These are phyloP conservation scores for Melanomma pulvis-pyrius DNA, from an alignment of 495 filamentous ascomycete genomes.

Conservation along the genomic window DNA sequence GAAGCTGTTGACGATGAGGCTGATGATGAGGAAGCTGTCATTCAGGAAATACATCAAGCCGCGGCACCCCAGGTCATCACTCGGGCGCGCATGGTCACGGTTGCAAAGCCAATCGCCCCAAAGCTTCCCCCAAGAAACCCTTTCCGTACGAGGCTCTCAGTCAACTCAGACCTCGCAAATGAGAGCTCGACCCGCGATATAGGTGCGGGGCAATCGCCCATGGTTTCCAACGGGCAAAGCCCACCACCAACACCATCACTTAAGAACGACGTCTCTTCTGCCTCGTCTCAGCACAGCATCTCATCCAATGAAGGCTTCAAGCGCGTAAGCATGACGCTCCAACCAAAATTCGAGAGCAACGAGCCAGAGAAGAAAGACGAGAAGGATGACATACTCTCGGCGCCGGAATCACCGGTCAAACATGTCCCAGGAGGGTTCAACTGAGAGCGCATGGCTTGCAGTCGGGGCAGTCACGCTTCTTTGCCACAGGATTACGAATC, in stretches of 20 bases:
- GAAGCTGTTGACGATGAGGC: slow-evolving; percentile 14
- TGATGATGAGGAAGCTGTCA: slow-evolving; percentile 34
- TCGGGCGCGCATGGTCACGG: slow-evolving; percentile 45
- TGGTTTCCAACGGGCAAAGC: slow-evolving; percentile 9
- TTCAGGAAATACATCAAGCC: slow-evolving; percentile 38
- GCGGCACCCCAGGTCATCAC: slow-evolving; percentile 40
- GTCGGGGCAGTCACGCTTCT: background rate
- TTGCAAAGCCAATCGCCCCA: slow-evolving; percentile 42
- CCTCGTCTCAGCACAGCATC: slow-evolving; percentile 30
- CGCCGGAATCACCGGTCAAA: slow-evolving; percentile 28
- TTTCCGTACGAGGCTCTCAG: slow-evolving; percentile 33
- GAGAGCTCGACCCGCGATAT: slow-evolving; percentile 18
- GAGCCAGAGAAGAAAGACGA: slow-evolving; percentile 13
- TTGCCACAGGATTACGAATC: slow-evolving; percentile 3
- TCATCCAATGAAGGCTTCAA: slow-evolving; percentile 32
- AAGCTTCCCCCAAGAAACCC: slow-evolving; percentile 46
- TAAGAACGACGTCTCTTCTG: slow-evolving; percentile 29
- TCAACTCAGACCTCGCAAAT: slow-evolving; percentile 29
- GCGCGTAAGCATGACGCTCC: slow-evolving; percentile 22
- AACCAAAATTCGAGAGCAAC: slow-evolving; percentile 17
- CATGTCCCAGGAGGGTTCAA: slow-evolving; percentile 32
- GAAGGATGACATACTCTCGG: slow-evolving; percentile 27
- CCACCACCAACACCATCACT: slow-evolving; percentile 33
- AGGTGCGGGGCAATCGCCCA: slow-evolving; percentile 21
- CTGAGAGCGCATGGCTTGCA: background rate